Conservation (phyloP, 805 yeast species). For the Saturnispora dispora region DNA sequence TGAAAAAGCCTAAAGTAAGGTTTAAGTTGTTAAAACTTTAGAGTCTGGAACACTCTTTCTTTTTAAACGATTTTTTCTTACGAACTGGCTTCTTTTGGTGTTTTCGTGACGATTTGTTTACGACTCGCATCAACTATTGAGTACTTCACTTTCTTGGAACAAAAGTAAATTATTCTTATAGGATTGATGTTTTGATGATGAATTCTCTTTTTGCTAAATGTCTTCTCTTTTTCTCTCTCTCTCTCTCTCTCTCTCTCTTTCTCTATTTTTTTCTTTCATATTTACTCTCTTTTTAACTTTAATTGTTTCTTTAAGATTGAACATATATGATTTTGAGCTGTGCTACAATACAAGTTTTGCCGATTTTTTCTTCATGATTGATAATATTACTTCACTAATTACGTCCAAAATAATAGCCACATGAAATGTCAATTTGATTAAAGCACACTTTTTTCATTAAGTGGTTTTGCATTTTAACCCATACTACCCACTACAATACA, state of each 20-base stretch:
- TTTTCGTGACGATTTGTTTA: neutral
- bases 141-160: conserved; percentile 2
- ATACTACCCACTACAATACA: too few relatives aligned
- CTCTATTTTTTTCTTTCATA: neutral
- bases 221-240: conserved; percentile 3
- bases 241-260: neutral
- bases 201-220: neutral
- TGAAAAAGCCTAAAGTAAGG: neutral
- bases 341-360: too few relatives aligned
- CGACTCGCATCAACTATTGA: neutral
- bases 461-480: too few relatives aligned
- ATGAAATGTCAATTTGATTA: too few relatives aligned
- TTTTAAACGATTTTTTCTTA: neutral
- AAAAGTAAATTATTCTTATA: neutral
- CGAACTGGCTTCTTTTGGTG: neutral
- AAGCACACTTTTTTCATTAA: too few relatives aligned
- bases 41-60: conserved; percentile 5
- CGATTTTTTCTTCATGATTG: too few relatives aligned
- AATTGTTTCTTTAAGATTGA: too few relatives aligned
- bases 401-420: too few relatives aligned
- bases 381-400: too few relatives aligned
- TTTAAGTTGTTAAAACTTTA: neutral
- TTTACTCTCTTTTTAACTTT: neutral
- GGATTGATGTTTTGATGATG: neutral
- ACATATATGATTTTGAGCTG: neutral